Percentiles rank a stretch among this genome's conserved stretches.
Evolutionary conservation across 1,284 basidiomycete species (phyloP).

Genomic region (Puccinia horiana): DNA sequence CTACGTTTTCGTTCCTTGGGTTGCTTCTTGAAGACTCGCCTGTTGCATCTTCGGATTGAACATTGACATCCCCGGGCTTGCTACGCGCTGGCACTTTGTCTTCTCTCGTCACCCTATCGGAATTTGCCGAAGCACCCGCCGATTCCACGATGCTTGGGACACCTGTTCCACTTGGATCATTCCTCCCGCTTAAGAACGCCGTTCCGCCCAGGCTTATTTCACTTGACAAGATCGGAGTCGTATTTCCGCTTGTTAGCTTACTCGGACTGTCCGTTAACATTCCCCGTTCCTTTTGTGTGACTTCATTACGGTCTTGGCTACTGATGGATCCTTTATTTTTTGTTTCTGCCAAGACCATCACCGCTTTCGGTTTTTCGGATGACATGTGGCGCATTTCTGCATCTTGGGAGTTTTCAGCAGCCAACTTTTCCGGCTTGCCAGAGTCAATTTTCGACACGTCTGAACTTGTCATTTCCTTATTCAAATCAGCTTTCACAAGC

Average conservation of each 20-base stretch:
- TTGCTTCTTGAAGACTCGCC: not conserved
- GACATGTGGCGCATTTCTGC: not conserved
- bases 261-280: not conserved
- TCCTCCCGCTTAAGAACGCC: no score
- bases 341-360: not conserved
- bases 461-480: not conserved
- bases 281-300: not conserved
- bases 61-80: not conserved
- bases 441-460: not conserved
- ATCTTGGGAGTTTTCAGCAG: not conserved
- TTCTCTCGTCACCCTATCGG: not conserved
- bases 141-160: not conserved
- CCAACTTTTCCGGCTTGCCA: not conserved
- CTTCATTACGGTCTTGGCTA: not conserved
- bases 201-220: not conserved
- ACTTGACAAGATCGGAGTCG: not conserved
- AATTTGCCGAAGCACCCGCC: not conserved
- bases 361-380: not conserved
- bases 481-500: not conserved
- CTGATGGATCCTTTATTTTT: not conserved
- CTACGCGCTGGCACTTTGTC: not conserved
- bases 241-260: not conserved
- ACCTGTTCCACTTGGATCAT: not conserved
- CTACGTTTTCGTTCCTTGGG: not conserved
- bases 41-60: not conserved